These are phyloP conservation scores for Floccularia luteovirens DNA, from an alignment of 768 basidiomycete species.

Conservation along the genomic window DNA sequence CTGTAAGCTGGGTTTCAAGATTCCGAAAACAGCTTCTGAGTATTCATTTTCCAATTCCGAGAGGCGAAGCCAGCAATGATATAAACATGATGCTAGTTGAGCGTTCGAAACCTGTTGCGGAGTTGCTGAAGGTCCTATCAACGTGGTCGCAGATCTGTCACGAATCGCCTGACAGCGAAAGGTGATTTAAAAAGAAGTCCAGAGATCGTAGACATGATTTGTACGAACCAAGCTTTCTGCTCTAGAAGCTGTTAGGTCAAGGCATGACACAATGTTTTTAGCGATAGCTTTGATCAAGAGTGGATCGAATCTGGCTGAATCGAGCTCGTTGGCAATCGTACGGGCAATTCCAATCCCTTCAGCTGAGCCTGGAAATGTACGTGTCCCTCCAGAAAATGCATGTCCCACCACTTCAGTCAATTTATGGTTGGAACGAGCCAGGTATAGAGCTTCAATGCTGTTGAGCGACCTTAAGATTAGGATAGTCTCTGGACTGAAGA, in stretches of 20 bases:
- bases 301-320: constrained; percentile 90
- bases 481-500: constrained; percentile 80
- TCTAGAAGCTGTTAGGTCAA: constrained; percentile 63
- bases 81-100: constrained; percentile 70
- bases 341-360: constrained; percentile 79
- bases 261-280: constrained; percentile 54
- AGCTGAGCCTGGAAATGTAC: constrained; percentile 60
- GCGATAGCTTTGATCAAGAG: constrained; percentile 76
- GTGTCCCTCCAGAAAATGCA: constrained; percentile 65
- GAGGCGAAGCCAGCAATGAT: constrained; percentile 67
- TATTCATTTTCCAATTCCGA: constrained; percentile 64
- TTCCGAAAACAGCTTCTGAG: constrained; percentile 43
- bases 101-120: constrained; percentile 75
- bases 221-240: constrained; percentile 62
- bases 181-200: constrained; percentile 4
- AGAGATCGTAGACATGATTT: not conserved
- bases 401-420: constrained; percentile 79
- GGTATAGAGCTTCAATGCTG: constrained; percentile 82
- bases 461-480: constrained; percentile 79
- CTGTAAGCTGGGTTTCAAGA: constrained; percentile 48
- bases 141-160: constrained; percentile 70
- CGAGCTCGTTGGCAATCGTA: constrained; percentile 82
- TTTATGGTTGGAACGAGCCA: constrained; percentile 74
- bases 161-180: constrained; percentile 43
- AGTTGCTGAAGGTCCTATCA: constrained; percentile 73